Evolutionary conservation across 176 grass and related monocot genomes (phyloP).

Genomic region (Calamus simplicifolius): DNA sequence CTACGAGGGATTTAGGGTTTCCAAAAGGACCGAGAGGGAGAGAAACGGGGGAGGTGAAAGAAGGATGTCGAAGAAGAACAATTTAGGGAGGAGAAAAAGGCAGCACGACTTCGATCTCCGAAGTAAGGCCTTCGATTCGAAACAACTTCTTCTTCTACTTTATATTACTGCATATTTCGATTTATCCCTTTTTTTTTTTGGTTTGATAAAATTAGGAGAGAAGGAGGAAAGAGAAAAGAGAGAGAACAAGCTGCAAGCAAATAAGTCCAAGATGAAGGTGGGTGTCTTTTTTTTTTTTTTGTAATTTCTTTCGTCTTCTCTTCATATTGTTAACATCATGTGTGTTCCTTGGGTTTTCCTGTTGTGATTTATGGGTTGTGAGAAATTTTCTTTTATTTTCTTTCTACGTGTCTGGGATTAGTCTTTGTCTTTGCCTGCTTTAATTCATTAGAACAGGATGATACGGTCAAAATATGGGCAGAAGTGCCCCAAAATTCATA

Average conservation of each 20-base stretch:
- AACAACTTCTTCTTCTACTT: not conserved
- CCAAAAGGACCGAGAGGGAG: too few species aligned
- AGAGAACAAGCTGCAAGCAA: constrained; percentile 69
- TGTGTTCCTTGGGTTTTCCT: too few species aligned
- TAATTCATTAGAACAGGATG: too few species aligned
- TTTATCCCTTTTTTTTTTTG: not conserved
- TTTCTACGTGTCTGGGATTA: too few species aligned
- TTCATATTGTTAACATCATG: too few species aligned
- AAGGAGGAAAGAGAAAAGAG: constrained; percentile 61
- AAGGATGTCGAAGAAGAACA: constrained; percentile 97
- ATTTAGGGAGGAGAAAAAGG: constrained; percentile 59
- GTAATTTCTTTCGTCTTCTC: too few species aligned
- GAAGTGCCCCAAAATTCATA: too few species aligned
- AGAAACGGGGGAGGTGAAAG: not conserved
- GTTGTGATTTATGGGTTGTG: too few species aligned
- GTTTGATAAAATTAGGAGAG: constrained; percentile 38
- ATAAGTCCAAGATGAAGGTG: constrained; percentile 87
- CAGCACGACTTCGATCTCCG: constrained; percentile 82
- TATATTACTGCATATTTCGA: not conserved
- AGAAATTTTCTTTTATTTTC: too few species aligned
- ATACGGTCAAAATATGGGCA: too few species aligned
- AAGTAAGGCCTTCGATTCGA: constrained; percentile 23
- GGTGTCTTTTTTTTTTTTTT: not conserved
- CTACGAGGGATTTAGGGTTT: too few species aligned
- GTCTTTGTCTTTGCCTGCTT: too few species aligned